A percentile compares a stretch with the other conserved stretches of the same genome.
Evolutionary conservation across 768 basidiomycete species (phyloP).

Genomic region (Hypsizygus marmoreus): DNA sequence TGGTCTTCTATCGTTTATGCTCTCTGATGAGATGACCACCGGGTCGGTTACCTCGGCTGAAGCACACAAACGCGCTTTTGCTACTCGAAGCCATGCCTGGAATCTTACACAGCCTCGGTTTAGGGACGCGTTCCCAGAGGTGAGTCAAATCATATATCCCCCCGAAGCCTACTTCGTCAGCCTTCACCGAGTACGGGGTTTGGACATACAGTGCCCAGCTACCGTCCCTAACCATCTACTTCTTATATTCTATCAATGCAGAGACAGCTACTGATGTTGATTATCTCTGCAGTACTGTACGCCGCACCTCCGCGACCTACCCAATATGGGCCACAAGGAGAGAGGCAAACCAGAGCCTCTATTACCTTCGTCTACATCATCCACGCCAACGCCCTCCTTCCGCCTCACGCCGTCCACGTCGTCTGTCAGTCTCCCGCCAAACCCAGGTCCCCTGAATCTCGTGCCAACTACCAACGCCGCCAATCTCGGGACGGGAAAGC

Average conservation of each 20-base stretch:
- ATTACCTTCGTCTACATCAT: conserved; percentile 16
- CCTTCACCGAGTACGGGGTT: conserved; percentile 4
- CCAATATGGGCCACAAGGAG: conserved; percentile 91
- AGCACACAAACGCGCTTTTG: conserved; percentile 75
- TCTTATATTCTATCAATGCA: too few species aligned
- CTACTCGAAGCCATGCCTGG: conserved; percentile 80
- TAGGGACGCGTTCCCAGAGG: conserved; percentile 86
- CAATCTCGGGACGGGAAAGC: conserved; percentile 14
- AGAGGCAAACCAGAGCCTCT: conserved; percentile 49
- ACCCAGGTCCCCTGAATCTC: conserved; percentile 10
- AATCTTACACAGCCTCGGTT: conserved; percentile 82
- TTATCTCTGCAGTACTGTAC: conserved; percentile 62
- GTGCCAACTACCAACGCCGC: neutral
- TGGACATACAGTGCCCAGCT: conserved; percentile 3
- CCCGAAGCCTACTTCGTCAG: too few species aligned
- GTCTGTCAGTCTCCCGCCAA: conserved; percentile 9
- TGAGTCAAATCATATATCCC: conserved; percentile 39
- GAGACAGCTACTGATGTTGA: conserved; percentile 12
- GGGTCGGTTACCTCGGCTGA: conserved; percentile 85
- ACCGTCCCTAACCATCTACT: conserved; percentile 2
- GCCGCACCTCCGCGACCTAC: conserved; percentile 67
- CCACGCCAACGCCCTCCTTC: conserved; percentile 14
- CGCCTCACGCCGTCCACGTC: conserved; percentile 6
- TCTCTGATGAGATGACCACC: conserved; percentile 95
- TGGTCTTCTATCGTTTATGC: conserved; percentile 92